A percentile compares a stretch with the other conserved stretches of the same genome.
phyloP scores from a whole-genome alignment of 495 filamentous ascomycete genomes.

The Amphirosellinia nigrospora region DNA sequence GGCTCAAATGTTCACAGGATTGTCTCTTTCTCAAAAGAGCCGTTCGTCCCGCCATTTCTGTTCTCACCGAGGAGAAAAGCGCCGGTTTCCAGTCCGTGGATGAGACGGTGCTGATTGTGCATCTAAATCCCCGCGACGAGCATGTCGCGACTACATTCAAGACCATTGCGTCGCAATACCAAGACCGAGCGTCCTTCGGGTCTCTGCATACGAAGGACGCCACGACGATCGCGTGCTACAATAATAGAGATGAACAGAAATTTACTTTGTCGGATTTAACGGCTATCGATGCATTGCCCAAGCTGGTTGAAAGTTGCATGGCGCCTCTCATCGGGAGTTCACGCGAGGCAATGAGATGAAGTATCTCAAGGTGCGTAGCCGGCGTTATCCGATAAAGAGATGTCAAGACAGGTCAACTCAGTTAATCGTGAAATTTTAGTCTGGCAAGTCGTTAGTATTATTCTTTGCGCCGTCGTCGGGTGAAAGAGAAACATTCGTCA shows the following conservation, averaged over 20 bases:
- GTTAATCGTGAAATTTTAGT: slow-evolving; percentile 33
- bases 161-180: slow-evolving; percentile 41
- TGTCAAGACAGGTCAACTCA: not conserved
- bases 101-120: slow-evolving; percentile 50
- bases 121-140: slow-evolving; percentile 36
- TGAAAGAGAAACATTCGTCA: slow-evolving; percentile 40
- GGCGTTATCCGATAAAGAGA: not conserved
- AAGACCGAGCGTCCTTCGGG: slow-evolving; percentile 52
- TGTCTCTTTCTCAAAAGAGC: slow-evolving; percentile 47
- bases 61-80: slow-evolving; percentile 37
- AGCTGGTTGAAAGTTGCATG: slow-evolving; percentile 45
- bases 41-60: slow-evolving; percentile 41
- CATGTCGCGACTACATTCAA: slow-evolving; percentile 33
- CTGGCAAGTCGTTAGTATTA: slow-evolving; percentile 53
- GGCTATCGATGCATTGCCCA: slow-evolving; percentile 39
- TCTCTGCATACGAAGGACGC: slow-evolving; percentile 29
- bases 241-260: slow-evolving; percentile 47
- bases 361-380: slow-evolving; percentile 45
- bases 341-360: slow-evolving; percentile 51
- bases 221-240: slow-evolving; percentile 47
- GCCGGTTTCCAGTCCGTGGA: slow-evolving; percentile 45
- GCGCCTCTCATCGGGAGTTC: slow-evolving; percentile 50
- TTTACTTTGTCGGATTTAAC: slow-evolving; percentile 41
- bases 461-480: slow-evolving; percentile 43
- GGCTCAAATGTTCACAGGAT: slow-evolving; percentile 38